A percentile compares a stretch with the other conserved stretches of the same genome.
phyloP scores from a whole-genome alignment of 1,284 basidiomycete species.

The Ceratobasidium sp. region DNA sequence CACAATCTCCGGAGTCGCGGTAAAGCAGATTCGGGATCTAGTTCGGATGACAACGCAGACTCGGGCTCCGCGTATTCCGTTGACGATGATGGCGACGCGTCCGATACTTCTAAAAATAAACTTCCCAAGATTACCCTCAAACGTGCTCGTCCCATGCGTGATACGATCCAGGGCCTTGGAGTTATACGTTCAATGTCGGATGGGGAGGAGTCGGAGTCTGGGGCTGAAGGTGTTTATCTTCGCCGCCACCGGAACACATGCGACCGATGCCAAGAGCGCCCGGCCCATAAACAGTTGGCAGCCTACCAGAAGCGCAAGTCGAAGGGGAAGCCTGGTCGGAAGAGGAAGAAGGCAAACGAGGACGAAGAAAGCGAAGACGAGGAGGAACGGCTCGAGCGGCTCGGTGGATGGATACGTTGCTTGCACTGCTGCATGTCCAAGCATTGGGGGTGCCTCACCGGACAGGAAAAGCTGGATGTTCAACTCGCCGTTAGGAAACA shows the following conservation, averaged over 20 bases:
- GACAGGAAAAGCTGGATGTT: conserved; percentile 75
- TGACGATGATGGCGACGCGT: conserved; percentile 1
- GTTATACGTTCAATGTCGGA: conserved; percentile 43
- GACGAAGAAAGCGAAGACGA: conserved; percentile 61
- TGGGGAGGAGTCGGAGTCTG: conserved; percentile 57
- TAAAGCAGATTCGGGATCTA: background rate
- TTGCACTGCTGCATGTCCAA: conserved; percentile 78
- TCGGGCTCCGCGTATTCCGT: conserved; percentile 8
- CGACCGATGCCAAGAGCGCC: conserved; percentile 72
- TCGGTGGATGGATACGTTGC: conserved; percentile 89
- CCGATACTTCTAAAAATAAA: conserved; percentile 16
- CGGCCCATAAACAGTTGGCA: conserved; percentile 67
- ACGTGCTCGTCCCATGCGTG: conserved; percentile 19
- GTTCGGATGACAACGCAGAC: background rate
- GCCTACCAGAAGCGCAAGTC: conserved; percentile 57
- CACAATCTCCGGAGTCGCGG: conserved; percentile 25
- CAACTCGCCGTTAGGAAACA: conserved; percentile 66
- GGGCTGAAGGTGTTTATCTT: conserved; percentile 66
- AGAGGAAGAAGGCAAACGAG: conserved; percentile 62
- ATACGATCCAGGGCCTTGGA: conserved; percentile 38
- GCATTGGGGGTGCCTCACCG: conserved; percentile 83
- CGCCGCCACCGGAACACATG: conserved; percentile 70
- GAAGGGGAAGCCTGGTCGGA: conserved; percentile 55
- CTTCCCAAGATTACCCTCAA: conserved; percentile 19
- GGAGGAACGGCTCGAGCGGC: conserved; percentile 63